Conservation (phyloP, 768 basidiomycete species). For the Dacryopinax primogenitus region DNA sequence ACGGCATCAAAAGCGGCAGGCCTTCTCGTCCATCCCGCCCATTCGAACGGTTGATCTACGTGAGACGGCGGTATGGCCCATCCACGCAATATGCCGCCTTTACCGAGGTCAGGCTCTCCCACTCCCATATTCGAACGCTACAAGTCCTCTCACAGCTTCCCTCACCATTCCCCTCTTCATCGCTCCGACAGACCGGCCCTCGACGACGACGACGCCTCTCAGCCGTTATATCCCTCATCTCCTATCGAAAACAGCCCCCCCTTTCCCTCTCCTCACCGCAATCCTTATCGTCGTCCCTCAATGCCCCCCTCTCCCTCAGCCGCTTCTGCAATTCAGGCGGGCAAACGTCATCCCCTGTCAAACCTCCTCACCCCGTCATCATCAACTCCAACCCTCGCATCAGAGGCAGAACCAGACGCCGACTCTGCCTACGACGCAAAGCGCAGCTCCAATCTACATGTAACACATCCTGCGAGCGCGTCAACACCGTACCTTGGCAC, state of each 20-base stretch:
- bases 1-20: not conserved
- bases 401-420: not conserved
- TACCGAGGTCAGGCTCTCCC: not conserved
- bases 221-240: not conserved
- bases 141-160: constrained; percentile 1
- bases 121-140: not conserved
- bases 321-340: not conserved
- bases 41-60: not conserved
- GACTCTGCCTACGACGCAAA: constrained; percentile 2
- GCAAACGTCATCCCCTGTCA: not conserved
- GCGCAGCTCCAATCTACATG: not conserved
- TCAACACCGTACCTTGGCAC: not conserved
- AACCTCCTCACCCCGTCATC: constrained; percentile 6
- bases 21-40: not conserved
- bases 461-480: not conserved
- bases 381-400: not conserved
- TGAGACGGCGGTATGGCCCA: constrained; percentile 5
- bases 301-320: not conserved
- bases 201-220: constrained; percentile 6
- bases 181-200: not conserved
- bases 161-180: not conserved
- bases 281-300: constrained; percentile 2
- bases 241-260: not conserved
- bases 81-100: not conserved
- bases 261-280: not conserved